Evolutionary conservation across 2,329 filamentous ascomycete species (phyloP), one percentile per base, ranked within the genome.

Genomic region (Gliomastix tumulicola): DNA sequence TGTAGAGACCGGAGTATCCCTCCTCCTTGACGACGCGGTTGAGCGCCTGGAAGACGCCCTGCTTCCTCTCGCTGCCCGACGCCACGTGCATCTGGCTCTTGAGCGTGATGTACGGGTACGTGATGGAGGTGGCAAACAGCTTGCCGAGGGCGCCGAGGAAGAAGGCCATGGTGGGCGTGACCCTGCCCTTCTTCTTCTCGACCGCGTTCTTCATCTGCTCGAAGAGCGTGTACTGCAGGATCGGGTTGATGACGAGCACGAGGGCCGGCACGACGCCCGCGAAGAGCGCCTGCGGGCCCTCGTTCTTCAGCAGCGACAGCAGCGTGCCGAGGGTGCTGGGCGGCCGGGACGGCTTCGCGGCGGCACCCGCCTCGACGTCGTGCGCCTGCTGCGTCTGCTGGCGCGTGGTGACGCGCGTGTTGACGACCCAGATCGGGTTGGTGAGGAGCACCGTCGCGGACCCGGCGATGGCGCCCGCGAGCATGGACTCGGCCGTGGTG

Each of bases 361-460:
- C 48, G 32, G 46, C 41, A 18, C 39, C 53, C 17, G 59, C 59
- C 41, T 68, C 58, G 38, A 66, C 46, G 39, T 63, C 60, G 44
- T 65, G 57, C 45, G 67, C 59, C 47, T 66, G 59, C 44, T 63
- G 56, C n/a, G n/a, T n/a, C 46, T 77, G 76, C 65, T 84, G 83
- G 52, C 88, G 80, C 34, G 92, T 90, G 17, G 92, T 98, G 84
- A 98, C 94, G 55, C 92, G 84, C 37, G 92, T 98, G 71, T 98
- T 98, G 60, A 98, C 73, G 35, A 98, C 92, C 92, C 92, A 98
- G 65, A 98, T 98, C 32, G 92, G 92, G 69, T 98, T 98, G 42
- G 92, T 98, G 54, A 96, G 74, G 54, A 98, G 73, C 47, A 98
- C 92, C 15, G 92, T 98, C 11, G 90, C 90, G 47, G 83, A 89